A percentile compares a stretch with the other conserved stretches of the same genome.
Evolutionary conservation across 306 rosid species (phyloP).

Genomic region (Mimosa bimucronata): DNA sequence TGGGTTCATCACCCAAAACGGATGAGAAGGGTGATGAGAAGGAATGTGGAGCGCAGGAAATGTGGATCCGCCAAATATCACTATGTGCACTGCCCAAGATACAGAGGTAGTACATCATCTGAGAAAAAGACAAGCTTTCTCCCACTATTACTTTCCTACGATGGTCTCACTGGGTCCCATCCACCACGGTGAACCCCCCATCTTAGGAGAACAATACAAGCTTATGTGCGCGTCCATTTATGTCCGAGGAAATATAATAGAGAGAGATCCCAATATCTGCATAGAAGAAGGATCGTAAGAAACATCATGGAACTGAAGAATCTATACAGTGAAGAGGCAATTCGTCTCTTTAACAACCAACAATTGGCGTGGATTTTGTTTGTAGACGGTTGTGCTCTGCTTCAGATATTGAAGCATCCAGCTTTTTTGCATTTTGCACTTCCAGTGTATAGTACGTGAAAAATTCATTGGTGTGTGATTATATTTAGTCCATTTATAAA

Average conservation of each 20-base stretch:
- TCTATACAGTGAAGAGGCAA: not conserved
- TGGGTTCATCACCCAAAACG: too few relatives aligned
- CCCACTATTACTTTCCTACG: not conserved
- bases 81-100: not conserved
- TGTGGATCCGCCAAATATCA: too few relatives aligned
- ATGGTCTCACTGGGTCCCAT: conserved; percentile 33
- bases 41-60: too few relatives aligned
- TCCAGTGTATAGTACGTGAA: too few relatives aligned
- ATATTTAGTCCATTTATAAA: too few relatives aligned
- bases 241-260: not conserved
- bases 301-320: not conserved
- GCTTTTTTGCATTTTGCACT: too few relatives aligned
- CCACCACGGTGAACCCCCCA: not conserved
- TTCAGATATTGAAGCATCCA: not conserved
- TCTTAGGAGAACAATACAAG: conserved; percentile 30
- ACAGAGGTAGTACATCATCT: conserved; percentile 19
- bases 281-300: not conserved
- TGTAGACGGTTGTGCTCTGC: conserved; percentile 7
- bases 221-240: conserved; percentile 1
- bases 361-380: not conserved
- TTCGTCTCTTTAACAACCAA: not conserved
- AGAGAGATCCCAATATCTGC: not conserved
- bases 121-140: not conserved
- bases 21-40: too few relatives aligned
- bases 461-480: too few relatives aligned